Evolutionary conservation across 306 rosid genomes (phyloP).

Genomic region (Prunus padus): DNA sequence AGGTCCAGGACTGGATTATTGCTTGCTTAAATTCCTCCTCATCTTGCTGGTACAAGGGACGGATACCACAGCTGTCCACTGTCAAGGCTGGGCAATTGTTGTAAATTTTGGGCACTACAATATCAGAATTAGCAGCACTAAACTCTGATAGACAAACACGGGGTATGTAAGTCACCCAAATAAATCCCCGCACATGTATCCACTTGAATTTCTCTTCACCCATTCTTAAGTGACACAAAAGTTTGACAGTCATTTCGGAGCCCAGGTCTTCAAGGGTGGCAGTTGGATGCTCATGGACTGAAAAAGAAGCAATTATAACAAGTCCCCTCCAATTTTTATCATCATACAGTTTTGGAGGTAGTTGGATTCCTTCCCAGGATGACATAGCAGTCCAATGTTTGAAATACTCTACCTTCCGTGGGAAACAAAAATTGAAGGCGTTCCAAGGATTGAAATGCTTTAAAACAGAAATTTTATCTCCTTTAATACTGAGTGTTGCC

Average conservation of each 20-base stretch:
- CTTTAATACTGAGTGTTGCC: background rate
- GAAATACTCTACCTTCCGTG: background rate
- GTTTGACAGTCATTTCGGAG: background rate
- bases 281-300: background rate
- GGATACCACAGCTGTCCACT: background rate
- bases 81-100: background rate
- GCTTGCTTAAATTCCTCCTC: background rate
- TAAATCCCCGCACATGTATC: background rate
- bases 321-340: slow-evolving; percentile 17
- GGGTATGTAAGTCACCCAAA: slow-evolving; percentile 21
- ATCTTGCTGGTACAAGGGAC: background rate
- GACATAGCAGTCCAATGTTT: background rate
- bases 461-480: background rate
- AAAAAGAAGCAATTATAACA: slow-evolving; percentile 10
- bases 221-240: slow-evolving; percentile 1
- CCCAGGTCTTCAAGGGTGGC: background rate
- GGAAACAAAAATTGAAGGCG: background rate
- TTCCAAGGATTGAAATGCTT: background rate
- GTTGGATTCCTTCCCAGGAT: background rate
- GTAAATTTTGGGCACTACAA: background rate
- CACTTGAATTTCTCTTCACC: background rate
- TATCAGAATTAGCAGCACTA: background rate
- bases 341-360: background rate
- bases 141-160: background rate
- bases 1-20: background rate